Evolutionary conservation across 441 rosid genomes (phyloP).

Genomic region (Gossypium aridum): DNA sequence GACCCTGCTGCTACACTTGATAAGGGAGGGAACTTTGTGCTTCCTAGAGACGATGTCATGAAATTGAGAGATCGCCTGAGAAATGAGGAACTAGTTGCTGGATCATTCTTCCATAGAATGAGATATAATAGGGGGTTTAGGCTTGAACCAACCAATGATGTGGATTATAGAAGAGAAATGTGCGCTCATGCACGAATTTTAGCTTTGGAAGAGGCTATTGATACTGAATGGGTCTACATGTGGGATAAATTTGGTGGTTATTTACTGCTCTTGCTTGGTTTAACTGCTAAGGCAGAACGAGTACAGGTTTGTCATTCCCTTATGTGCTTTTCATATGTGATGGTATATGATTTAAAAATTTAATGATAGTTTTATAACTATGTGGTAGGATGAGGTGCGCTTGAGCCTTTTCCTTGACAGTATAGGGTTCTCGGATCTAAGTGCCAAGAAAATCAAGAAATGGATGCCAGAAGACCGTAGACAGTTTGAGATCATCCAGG

Average conservation of each 20-base stretch:
- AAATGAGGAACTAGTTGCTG: conserved; percentile 89
- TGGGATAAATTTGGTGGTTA: conserved; percentile 99
- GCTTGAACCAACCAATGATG: conserved; percentile 53
- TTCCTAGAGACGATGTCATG: conserved; percentile 99
- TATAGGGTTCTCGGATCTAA: conserved; percentile 96
- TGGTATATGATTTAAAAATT: conserved; percentile 12
- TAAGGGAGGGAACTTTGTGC: conserved; percentile 96
- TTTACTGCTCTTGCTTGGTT: conserved; percentile 90
- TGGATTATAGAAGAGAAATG: conserved; percentile 94
- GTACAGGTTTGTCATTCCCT: conserved; percentile 68
- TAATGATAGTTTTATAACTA: conserved; percentile 14
- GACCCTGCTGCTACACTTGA: conserved; percentile 96
- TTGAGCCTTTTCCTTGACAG: conserved; percentile 98
- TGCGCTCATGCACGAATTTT: conserved; percentile 98
- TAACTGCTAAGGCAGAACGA: conserved; percentile 96
- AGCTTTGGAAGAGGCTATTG: conserved; percentile 99
- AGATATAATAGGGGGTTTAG: conserved; percentile 52
- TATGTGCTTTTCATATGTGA: conserved; percentile 10
- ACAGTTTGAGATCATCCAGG: conserved; percentile 98
- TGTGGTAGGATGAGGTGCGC: conserved; percentile 92
- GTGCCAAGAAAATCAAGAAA: conserved; percentile 97
- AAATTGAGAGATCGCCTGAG: conserved; percentile 94
- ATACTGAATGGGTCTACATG: conserved; percentile 99
- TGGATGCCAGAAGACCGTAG: conserved; percentile 99
- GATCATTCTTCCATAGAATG: conserved; percentile 68